Base-by-base conservation (phyloP, 73 alveolate genomes). In the Tetrahymena malaccensis region DNA sequence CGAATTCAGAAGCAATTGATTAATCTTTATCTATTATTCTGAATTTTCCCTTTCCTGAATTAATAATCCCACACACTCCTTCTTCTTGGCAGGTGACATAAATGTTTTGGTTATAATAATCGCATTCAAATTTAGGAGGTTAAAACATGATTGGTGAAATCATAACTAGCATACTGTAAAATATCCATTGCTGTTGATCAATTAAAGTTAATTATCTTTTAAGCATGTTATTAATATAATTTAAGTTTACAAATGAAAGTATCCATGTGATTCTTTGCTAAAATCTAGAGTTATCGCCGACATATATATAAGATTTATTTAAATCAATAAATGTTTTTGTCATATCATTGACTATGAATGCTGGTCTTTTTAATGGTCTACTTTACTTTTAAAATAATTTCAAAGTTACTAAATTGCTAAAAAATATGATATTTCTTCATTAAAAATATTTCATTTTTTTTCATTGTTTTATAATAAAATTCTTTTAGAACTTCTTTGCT, bases 231-330 rank as follows among this genome's bases (percentile, higher is more conserved):
- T 44, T 44, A 13, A 44, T 44, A 17, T 44, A 44, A 44, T 44
- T 44, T 44, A 44, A 57, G 35, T 33, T 57, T 70, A 70, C 89
- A 70, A 70, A 70, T 70, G 89, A 44, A 21, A 95, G 93, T 44
- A 95, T 37, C 85, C 58, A 85, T 85, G 97, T 95, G 44, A 95
- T 95, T 35, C 95, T 38, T 43, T 95, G 55, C 94, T 95, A 58
- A 35, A 85, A 95, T 43, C 94, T 95, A 10, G 97, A 95, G 55
- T 95, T 95, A 58, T 95, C 97, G n/a, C 97, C 97, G 22, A 95
- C 97, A 89, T 95, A 95, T 10, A 85, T 94, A 55, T 85, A 95
- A 19, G 97, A 94, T 55, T 95, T 37, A 43, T 95, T 94, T 34
- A 95, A 56, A 22, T 94, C 84, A 12, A 95, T 38, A 93, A 95